These are phyloP conservation scores for Eutrema japonicum DNA, from an alignment of 345 rosid genomes.

Conservation along the genomic window DNA sequence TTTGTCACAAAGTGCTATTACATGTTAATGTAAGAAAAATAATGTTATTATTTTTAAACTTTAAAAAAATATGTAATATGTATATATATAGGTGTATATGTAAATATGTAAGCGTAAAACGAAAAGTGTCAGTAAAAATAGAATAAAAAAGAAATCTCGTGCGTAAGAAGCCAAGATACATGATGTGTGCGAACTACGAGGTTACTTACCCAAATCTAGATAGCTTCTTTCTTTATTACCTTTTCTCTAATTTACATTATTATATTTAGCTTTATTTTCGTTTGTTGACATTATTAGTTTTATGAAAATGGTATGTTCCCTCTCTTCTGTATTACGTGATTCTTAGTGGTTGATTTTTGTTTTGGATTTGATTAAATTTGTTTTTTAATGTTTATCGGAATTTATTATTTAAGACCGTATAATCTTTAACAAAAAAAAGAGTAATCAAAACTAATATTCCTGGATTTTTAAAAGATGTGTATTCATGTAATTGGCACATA, in stretches of 20 bases:
- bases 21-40: no score
- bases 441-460: no score
- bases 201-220: conserved; percentile 34
- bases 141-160: conserved; percentile 33
- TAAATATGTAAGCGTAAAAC: not conserved
- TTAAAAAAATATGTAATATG: not conserved
- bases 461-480: no score
- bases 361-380: not conserved
- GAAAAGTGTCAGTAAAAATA: conserved; percentile 7
- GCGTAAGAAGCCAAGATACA: conserved; percentile 30
- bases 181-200: conserved; percentile 35
- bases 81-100: not conserved
- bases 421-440: no score
- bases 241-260: not conserved
- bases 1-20: not conserved
- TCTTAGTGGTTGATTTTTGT: not conserved
- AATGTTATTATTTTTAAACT: not conserved
- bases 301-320: no score
- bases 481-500: not conserved
- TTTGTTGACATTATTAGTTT: no score
- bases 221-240: not conserved
- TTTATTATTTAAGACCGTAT: no score
- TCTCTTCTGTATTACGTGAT: not conserved
- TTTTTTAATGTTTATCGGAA: not conserved
- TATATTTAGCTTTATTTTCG: not conserved